Base-by-base conservation (phyloP, 352 stramenopile species). In the Lagenidium sp. region DNA sequence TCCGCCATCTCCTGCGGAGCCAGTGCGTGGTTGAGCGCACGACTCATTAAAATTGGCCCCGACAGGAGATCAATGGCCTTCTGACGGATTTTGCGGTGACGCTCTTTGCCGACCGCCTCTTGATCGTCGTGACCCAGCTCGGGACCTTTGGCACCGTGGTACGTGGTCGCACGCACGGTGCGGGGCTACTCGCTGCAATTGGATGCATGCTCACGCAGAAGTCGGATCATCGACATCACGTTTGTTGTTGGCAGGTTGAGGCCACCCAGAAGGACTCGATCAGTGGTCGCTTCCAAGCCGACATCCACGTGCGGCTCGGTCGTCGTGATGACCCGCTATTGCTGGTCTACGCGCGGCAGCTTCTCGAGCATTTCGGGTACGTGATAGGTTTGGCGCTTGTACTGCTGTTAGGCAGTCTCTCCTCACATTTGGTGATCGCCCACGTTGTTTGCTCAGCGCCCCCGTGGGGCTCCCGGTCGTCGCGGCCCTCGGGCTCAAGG, bases 281-380 rank as follows among this genome's bases (percentile, higher is more conserved):
- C 41, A 87, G 67, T 44, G 79, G 77, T 40, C 85, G 85, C 36
- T 68, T 85, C 38, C 76, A 88, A 46, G 57, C 77, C 0, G 76
- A 89, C 18, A 88, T 89, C 37, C 73, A 83, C 40, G 56, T 92
- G 38, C 73, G 75, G 25, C 64, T 92, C 32, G 80, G 80, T 3
- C 60, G 78, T 16, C 73, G 80, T 16, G 80, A 93, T 40, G 80
- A 93, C 41, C 80, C 80, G 30, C 68, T 93, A 25, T 49, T 93
- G 44, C 59, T 93, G 30, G 77, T 93, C 32, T 93, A 93, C 42
- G 70, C 68, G 24, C 74, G 80, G 23, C 80, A 93, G 36, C 77
- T 93, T 44, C 63, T 88, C 24, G 80, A 93, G 55, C 75, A 88
- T 23, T 89, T 93, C 46, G 78, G 80, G 80, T 93, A 68, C 24